A percentile compares a stretch with the other conserved stretches of the same genome.
Evolutionary conservation across 2,329 filamentous ascomycete species (phyloP).

Genomic region (Tolypocladium ophioglossoides): DNA sequence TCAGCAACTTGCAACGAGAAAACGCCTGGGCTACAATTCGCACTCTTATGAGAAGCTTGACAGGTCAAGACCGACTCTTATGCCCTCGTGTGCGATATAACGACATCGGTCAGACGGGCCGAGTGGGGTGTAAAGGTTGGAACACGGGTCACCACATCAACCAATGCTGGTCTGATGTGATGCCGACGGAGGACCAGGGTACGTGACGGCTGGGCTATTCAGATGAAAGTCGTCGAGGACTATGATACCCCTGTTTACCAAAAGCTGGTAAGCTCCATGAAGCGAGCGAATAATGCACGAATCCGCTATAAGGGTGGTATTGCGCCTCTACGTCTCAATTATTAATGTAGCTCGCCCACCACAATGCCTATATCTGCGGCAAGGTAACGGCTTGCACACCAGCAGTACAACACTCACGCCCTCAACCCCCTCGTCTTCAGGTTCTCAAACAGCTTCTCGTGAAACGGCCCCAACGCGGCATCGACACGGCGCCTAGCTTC

Average conservation of each 20-base stretch:
- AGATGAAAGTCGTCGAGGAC: neutral
- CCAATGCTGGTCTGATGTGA: neutral
- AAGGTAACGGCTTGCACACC: too few species aligned
- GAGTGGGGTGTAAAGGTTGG: neutral
- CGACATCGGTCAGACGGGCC: neutral
- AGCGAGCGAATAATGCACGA: neutral
- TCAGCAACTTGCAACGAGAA: neutral
- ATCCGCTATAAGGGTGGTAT: neutral
- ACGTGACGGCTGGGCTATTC: neutral
- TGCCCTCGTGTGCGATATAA: neutral
- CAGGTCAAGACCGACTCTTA: neutral
- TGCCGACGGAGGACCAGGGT: neutral
- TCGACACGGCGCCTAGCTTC: neutral
- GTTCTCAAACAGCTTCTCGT: neutral
- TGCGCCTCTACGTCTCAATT: neutral
- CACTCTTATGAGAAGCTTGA: too few species aligned
- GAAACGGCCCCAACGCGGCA: neutral
- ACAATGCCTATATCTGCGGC: too few species aligned
- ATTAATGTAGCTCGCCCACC: too few species aligned
- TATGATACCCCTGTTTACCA: neutral
- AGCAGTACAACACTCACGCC: too few species aligned
- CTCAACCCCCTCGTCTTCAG: constrained; percentile 1
- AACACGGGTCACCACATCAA: neutral
- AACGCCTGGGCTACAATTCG: neutral
- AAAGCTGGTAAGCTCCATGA: neutral